Base-by-base conservation (phyloP, 768 basidiomycete genomes). In the Psilocybe subaeruginosa region DNA sequence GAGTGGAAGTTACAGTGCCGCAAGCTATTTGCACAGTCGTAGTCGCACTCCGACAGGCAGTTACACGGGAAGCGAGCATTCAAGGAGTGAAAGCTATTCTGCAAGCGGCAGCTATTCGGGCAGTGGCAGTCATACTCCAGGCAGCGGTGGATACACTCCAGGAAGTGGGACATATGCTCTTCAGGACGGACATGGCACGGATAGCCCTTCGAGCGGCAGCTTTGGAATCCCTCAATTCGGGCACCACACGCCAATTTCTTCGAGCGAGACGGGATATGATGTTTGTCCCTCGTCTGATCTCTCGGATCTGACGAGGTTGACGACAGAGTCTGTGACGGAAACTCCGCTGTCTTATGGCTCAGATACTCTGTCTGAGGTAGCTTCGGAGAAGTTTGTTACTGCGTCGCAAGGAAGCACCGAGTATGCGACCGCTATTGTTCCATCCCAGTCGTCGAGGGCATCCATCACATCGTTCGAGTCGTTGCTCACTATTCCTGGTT, bases 201-300 rank as follows among this genome's bases (percentile, higher is more conserved):
- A 57, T 3, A 60, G 62, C 49, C 54, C 63, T 29, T 61, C 66
- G 23, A 66, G 68, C 52, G 68, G 65, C 41, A 12, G 14, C n/a
- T 43, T 8, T 16, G 41, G 41, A 12, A n/a, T 43, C 5, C 9
- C 41, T 4, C 66, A 63, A 16, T 60, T 63, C 41, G 66, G 57
- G 4, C 48, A 55, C 6, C 67, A 74, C 16, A 79, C 76, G 14
- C 77, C 73, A 0, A 73, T 72, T 16, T 74, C 76, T 16, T 79
- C 78, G 14, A 78, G 77, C 64, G 80, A 83, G 67, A 83, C 80
- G 19, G 83, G 83, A 12, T 84, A 84, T 64, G 82, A 85, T 64
- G 70, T 85, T 14, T 85, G 83, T 64, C 74, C 72, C 1, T 83
- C 83, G 8, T 85, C 83, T 6, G 83, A 85, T 63, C 68, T 84